Evolutionary conservation across 2,329 filamentous ascomycete genomes (phyloP).

Genomic region (Paecilomyces niveus): DNA sequence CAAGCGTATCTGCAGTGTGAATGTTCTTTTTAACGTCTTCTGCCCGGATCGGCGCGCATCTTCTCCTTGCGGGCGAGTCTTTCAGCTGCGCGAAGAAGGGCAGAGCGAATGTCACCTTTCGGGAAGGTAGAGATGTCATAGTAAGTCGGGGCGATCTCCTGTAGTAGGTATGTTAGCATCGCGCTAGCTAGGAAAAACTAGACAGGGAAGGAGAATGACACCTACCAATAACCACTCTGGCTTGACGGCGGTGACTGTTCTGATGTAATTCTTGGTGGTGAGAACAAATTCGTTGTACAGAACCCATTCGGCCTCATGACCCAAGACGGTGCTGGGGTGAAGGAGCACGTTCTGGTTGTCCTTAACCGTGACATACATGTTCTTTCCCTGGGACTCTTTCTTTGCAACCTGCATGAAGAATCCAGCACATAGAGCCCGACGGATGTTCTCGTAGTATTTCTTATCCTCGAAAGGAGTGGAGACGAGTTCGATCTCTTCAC

Average conservation of each 20-base stretch:
- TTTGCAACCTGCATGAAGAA: constrained; percentile 99
- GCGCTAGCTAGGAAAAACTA: not conserved
- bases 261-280: constrained; percentile 96
- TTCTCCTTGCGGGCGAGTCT: constrained; percentile 50
- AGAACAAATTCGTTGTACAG: constrained; percentile 98
- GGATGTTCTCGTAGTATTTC: constrained; percentile 97
- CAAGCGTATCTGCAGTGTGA: not conserved
- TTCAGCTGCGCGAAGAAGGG: constrained; percentile 48
- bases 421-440: constrained; percentile 79
- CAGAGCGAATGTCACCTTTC: constrained; percentile 77
- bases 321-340: constrained; percentile 85
- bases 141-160: constrained; percentile 91
- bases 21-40: constrained; percentile 19
- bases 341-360: constrained; percentile 90
- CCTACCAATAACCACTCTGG: constrained; percentile 89
- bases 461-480: constrained; percentile 90
- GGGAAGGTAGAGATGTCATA: constrained; percentile 78
- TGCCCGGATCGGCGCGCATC: constrained; percentile 32
- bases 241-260: constrained; percentile 83
- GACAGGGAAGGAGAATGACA: constrained; percentile 11
- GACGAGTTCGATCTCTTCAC: constrained; percentile 73
- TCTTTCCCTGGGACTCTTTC: constrained; percentile 78
- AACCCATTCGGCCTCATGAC: constrained; percentile 89
- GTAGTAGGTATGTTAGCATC: constrained; percentile 22
- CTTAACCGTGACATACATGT: constrained; percentile 85